These are phyloP conservation scores for Xylaria bambusicola DNA, from an alignment of 495 filamentous ascomycete genomes.

Conservation along the genomic window DNA sequence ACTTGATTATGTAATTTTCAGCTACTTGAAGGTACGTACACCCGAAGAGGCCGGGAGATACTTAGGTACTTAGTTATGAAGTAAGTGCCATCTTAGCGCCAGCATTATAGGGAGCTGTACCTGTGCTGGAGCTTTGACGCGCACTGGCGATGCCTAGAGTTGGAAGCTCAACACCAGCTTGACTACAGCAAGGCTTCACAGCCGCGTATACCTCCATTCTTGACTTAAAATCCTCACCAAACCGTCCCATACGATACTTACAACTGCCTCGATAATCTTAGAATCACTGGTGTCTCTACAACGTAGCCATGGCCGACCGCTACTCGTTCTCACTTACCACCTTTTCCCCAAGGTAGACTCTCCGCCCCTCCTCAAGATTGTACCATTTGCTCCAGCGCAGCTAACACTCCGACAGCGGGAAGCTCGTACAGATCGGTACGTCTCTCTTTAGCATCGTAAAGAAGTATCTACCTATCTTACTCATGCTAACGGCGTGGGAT, in stretches of 20 bases:
- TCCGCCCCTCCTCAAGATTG: constrained; percentile 19
- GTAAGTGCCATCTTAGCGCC: not conserved
- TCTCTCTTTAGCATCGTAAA: constrained; percentile 14
- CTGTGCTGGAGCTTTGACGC: constrained; percentile 18
- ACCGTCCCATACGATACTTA: constrained; percentile 8
- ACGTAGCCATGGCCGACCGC: constrained; percentile 82
- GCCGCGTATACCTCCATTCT: constrained; percentile 13
- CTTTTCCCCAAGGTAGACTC: constrained; percentile 94
- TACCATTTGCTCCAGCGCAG: constrained; percentile 21
- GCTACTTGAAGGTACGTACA: not conserved
- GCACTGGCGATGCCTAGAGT: constrained; percentile 25
- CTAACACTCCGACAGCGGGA: constrained; percentile 71
- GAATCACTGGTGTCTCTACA: constrained; percentile 10
- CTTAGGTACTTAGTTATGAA: constrained; percentile 1
- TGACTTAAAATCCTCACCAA: constrained; percentile 10
- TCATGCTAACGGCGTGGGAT: constrained; percentile 17
- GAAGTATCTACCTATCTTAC: not conserved
- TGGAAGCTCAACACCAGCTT: constrained; percentile 16
- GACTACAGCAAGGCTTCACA: constrained; percentile 14
- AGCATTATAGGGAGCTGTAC: no score
- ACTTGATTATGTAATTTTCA: no score
- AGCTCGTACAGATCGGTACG: constrained; percentile 84
- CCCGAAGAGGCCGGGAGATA: not conserved
- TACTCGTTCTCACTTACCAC: constrained; percentile 99
- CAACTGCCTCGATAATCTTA: not conserved